Base-by-base conservation (phyloP, 768 basidiomycete genomes). In the Suillus brevipes region DNA sequence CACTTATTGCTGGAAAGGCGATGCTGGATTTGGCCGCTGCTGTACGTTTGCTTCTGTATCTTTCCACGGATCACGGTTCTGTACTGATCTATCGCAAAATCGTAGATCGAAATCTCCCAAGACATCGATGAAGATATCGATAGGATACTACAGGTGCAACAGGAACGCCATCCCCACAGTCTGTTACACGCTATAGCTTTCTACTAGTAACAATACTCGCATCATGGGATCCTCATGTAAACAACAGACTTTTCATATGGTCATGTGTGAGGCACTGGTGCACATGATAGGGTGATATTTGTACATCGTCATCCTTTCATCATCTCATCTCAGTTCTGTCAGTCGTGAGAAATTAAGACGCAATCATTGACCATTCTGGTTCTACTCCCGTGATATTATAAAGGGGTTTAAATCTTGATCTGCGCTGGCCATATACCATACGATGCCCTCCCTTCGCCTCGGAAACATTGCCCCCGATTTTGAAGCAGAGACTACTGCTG, bases 101-200 rank as follows among this genome's bases (percentile, higher is more conserved):
- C 6, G 12, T 20, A 97, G 96, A 92, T 99, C 68, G 97, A 99
- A 76, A 82, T 75, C 9, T 83, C 92, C 7, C 82, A 85, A 65
- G 97, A 99, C 73, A 83, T 99, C 61, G 97, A 99, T 76, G 91
- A 92, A 73, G 91, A 91, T 50, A 97, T 99, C 60, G 92, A 92
- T 70, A 81, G 82, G 62, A 95, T 99, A 67, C 79, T 99, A n/a
- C 82, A 89, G 71, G 75, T 74, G 13, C 97, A 99, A 69, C 88
- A 94, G 73, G 92, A 94, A 61, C 90, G 87, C 49, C 95, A 98
- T 72, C 95, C 97, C 1, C 97, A 99, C 76, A 89, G 86, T 75
- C 80, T 99, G 28, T 81, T 99, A 47, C 97, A 98, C 73, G 90
- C 92, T 7, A 91, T 99, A 43, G 92, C 88, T 40, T 99, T 90